phyloP scores from a whole-genome alignment of 75 land plant species.

The Pinus albicaulis region DNA sequence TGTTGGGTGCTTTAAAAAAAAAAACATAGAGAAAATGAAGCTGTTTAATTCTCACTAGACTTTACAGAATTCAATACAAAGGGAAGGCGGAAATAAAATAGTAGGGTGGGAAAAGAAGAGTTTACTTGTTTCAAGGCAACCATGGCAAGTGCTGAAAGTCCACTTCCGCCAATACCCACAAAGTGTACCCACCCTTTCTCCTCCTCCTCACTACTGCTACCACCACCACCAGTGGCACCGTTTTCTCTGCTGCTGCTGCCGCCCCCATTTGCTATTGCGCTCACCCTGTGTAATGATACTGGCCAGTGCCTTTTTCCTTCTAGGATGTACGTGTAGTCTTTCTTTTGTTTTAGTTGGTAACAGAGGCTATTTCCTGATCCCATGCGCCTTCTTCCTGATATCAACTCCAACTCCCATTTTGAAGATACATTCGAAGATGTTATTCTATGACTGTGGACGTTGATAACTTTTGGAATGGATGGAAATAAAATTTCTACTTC shows the following conservation, averaged over 20 bases:
- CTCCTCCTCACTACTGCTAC: neutral
- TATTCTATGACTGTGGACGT: no score
- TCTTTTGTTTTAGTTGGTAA: neutral
- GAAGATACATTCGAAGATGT: neutral
- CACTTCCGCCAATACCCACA: slow-evolving; percentile 69
- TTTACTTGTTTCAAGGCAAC: slow-evolving; percentile 57
- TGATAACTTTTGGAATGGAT: neutral
- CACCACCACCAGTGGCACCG: neutral
- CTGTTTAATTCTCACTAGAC: neutral
- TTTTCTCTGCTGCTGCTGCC: neutral
- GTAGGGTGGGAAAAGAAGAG: neutral
- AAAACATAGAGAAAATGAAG: neutral
- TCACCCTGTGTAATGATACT: neutral
- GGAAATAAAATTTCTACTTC: neutral
- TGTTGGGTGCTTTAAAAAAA: neutral
- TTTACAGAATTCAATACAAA: neutral
- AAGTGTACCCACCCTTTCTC: slow-evolving; percentile 42
- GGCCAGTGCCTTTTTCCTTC: no score
- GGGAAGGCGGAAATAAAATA: neutral
- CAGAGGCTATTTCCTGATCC: neutral
- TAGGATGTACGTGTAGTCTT: no score
- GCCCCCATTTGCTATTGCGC: neutral
- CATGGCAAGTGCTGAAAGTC: slow-evolving; percentile 70
- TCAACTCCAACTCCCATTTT: neutral
- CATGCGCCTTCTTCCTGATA: neutral